Conservation (phyloP, 2,329 filamentous ascomycete species). For the Ascochyta viciae-villosae region DNA sequence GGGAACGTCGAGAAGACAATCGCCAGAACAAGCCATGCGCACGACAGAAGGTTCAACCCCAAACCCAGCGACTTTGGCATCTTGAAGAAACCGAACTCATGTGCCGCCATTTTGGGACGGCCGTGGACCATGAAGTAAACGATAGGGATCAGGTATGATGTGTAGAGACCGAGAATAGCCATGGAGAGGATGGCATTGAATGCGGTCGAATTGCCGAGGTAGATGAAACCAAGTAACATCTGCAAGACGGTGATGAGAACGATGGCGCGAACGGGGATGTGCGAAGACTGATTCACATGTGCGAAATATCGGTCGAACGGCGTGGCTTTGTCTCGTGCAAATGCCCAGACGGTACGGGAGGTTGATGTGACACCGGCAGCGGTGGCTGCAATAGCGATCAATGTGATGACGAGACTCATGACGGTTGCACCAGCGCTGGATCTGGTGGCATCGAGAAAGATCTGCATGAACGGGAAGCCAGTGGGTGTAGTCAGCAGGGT, state of each 20-base stretch:
- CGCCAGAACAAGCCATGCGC: conserved; percentile 55
- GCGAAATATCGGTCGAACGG: conserved; percentile 50
- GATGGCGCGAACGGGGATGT: conserved; percentile 48
- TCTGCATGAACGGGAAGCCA: conserved; percentile 56
- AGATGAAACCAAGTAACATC: conserved; percentile 46
- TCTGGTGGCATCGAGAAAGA: conserved; percentile 46
- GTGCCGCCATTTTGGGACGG: conserved; percentile 28
- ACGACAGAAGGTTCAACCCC: conserved; percentile 51
- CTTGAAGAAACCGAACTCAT: conserved; percentile 23
- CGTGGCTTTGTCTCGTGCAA: conserved; percentile 49
- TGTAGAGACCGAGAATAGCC: conserved; percentile 54
- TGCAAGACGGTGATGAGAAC: conserved; percentile 40
- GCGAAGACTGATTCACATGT: conserved; percentile 35
- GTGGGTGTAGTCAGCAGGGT: conserved; percentile 50
- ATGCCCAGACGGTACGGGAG: conserved; percentile 51
- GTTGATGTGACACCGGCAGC: conserved; percentile 46
- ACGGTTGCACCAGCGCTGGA: conserved; percentile 50
- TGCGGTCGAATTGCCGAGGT: conserved; percentile 53
- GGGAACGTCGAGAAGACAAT: conserved; percentile 58
- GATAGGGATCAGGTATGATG: conserved; percentile 54
- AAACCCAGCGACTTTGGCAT: conserved; percentile 46
- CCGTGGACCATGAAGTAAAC: conserved; percentile 50
- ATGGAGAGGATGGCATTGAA: conserved; percentile 54
- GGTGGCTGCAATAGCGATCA: conserved; percentile 27
- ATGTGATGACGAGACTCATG: conserved; percentile 41